Percentiles rank a stretch among this genome's conserved stretches.
Evolutionary conservation across 345 rosid species (phyloP).

Genomic region (Aurinia saxatilis): DNA sequence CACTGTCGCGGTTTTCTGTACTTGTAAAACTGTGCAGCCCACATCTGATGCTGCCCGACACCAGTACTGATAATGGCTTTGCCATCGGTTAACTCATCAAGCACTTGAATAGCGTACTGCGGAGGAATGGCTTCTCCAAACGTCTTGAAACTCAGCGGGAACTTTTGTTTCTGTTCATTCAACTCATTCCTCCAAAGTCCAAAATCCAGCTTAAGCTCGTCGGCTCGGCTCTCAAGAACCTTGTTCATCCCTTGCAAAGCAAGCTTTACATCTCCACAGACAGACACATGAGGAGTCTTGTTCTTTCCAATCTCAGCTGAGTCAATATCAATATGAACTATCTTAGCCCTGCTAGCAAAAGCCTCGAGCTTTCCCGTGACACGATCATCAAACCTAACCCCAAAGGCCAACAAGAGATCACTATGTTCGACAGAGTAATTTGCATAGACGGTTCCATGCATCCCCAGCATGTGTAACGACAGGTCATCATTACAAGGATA

Average conservation of each 20-base stretch:
- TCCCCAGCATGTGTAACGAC: slow-evolving; percentile 89
- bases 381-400: slow-evolving; percentile 95
- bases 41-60: slow-evolving; percentile 99
- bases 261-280: slow-evolving; percentile 79
- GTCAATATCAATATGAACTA: slow-evolving; percentile 92
- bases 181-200: slow-evolving; percentile 74
- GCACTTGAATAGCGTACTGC: slow-evolving; percentile 80
- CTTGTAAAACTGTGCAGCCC: slow-evolving; percentile 99
- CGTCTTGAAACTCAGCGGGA: slow-evolving; percentile 70
- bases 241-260: slow-evolving; percentile 69
- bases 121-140: slow-evolving; percentile 92
- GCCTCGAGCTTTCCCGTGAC: slow-evolving; percentile 96
- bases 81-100: slow-evolving; percentile 79
- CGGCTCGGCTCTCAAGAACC: slow-evolving; percentile 47
- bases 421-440: slow-evolving; percentile 85
- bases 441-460: slow-evolving; percentile 95
- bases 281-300: slow-evolving; percentile 88
- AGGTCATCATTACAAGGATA: slow-evolving; percentile 55
- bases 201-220: slow-evolving; percentile 46
- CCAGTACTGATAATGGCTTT: slow-evolving; percentile 89
- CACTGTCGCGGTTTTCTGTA: slow-evolving; percentile 84
- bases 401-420: slow-evolving; percentile 88
- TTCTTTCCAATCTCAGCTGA: slow-evolving; percentile 97
- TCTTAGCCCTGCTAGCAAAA: slow-evolving; percentile 90
- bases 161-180: slow-evolving; percentile 54